Evolutionary conservation across 108 stramenopile genomes (phyloP).

Genomic region (Pseudonitzschia pungens): DNA sequence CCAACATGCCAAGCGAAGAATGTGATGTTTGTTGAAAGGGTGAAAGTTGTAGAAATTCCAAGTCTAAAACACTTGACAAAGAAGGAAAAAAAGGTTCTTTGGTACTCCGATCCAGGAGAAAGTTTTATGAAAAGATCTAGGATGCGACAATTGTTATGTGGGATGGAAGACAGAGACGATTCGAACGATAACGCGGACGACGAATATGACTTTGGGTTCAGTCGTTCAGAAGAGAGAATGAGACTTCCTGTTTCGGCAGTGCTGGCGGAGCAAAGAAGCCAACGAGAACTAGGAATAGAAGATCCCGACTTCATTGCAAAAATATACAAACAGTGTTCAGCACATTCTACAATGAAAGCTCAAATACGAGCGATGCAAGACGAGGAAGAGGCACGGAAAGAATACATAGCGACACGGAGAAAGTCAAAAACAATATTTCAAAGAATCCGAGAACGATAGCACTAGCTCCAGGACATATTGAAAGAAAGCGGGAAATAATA

Average conservation of each 20-base stretch:
- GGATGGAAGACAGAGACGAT: conserved; percentile 9
- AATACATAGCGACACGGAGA: conserved; percentile 13
- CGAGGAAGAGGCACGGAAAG: conserved; percentile 22
- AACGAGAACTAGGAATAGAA: conserved; percentile 19
- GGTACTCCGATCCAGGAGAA: conserved; percentile 24
- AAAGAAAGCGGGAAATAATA: too few species aligned
- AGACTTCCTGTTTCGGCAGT: conserved; percentile 26
- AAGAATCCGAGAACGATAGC: neutral
- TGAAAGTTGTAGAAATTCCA: conserved; percentile 32
- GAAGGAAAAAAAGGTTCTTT: conserved; percentile 22
- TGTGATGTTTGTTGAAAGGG: conserved; percentile 26
- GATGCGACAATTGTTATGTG: conserved; percentile 7
- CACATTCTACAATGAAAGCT: conserved; percentile 23
- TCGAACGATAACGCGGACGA: conserved; percentile 3
- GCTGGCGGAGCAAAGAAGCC: conserved; percentile 23
- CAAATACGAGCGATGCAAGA: conserved; percentile 31
- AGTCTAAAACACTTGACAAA: conserved; percentile 5
- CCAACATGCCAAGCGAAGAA: neutral
- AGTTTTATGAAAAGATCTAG: neutral
- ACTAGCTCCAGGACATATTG: neutral
- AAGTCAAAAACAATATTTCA: conserved; percentile 6
- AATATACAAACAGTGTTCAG: conserved; percentile 29
- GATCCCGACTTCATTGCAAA: conserved; percentile 26
- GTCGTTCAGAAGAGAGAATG: neutral
- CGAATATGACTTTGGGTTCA: neutral